Evolutionary conservation across 345 rosid genomes (phyloP).

Genomic region (Gossypium arboreum): DNA sequence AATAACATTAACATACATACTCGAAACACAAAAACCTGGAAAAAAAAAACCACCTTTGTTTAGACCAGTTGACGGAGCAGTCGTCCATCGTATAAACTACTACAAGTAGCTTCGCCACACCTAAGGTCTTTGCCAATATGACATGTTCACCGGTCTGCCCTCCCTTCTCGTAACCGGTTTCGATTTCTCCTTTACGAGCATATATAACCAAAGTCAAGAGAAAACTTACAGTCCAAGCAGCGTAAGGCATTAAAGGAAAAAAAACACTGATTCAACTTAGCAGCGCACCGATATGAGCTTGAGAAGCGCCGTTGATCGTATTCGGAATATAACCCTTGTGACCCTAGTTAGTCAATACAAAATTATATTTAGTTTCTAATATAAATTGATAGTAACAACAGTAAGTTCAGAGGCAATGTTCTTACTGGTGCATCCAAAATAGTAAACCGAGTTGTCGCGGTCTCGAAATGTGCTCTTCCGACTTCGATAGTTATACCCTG

Average conservation of each 20-base stretch:
- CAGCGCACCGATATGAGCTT: slow-evolving; percentile 93
- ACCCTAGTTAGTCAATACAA: slow-evolving; percentile 45
- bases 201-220: slow-evolving; percentile 61
- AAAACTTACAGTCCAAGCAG: neutral
- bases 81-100: too few relatives aligned
- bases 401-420: neutral
- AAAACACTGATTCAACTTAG: slow-evolving; percentile 35
- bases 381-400: neutral
- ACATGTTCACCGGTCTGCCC: slow-evolving; percentile 99
- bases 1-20: neutral
- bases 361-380: neutral
- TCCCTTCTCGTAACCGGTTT: slow-evolving; percentile 97
- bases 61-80: slow-evolving; percentile 80
- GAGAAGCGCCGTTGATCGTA: slow-evolving; percentile 99
- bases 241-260: too few relatives aligned
- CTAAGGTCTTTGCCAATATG: slow-evolving; percentile 94
- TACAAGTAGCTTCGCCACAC: slow-evolving; percentile 52
- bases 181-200: slow-evolving; percentile 96
- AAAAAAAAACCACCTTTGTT: slow-evolving; percentile 49
- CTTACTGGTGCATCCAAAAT: slow-evolving; percentile 99
- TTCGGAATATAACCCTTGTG: slow-evolving; percentile 98
- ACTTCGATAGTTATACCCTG: slow-evolving; percentile 99
- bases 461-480: slow-evolving; percentile 98
- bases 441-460: slow-evolving; percentile 88
- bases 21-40: too few relatives aligned